Evolutionary conservation across 306 rosid genomes (phyloP), one percentile per base, ranked within the genome.

Genomic region (Mimosa bimucronata): DNA sequence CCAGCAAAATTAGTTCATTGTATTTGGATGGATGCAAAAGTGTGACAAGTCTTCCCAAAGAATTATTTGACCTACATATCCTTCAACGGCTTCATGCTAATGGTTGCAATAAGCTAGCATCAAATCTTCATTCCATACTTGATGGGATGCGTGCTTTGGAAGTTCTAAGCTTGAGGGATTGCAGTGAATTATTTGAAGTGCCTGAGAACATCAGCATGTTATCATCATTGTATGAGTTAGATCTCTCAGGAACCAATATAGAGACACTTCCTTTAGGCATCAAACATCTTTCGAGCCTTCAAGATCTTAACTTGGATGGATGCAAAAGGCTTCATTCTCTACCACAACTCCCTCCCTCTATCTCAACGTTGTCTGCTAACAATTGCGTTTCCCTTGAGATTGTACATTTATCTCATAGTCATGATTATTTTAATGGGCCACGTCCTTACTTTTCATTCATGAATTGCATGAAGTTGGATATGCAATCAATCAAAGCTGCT

Each of bases 341-440:
- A 57, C 31, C 65, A 57, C 6, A 57, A 57, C 31, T 57, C 31
- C 30, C 30, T 55, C 29, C 28, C 62, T 57, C 65, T 23, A 0
- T 23, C 15, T 2, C 3, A 21, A 0, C 0, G 2, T 9, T 57
- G 2, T 57, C 0, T 11, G 16, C 16, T 1, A 0, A 0, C 0
- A 0, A 10, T 6, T 50, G 57, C 7, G 2, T 0, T 15, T 50
- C 23, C 23, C 9, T 50, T 50, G 9, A 15, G 8, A 50, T 6
- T 0, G 0, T 50, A 3, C 55, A 48, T 15, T 55, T 42, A 42
- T 42, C 46, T 42, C 46, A 42, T 1, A 42, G 6, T 10, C 46
- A 42, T 12, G 2, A 9, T 42, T 42, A 42, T 42, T 6, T 2
- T 34, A 2, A 34, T 34, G 11, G 8, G 7, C 3, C n/a, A n/a